Base-by-base conservation (phyloP, 768 basidiomycete species). In the Amanita subjunquillea region DNA sequence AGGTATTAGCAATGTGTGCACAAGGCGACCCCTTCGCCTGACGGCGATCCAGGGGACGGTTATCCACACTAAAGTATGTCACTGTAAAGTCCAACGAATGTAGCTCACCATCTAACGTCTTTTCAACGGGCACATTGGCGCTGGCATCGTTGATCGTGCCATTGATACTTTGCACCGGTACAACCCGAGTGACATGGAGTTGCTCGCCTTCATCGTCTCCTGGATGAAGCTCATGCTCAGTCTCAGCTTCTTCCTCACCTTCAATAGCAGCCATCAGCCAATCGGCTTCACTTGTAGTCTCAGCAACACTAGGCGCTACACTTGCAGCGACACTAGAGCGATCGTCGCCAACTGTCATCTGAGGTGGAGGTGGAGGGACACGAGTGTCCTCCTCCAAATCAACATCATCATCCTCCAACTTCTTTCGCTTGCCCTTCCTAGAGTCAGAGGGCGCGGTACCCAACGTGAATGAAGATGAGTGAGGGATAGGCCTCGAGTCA, bases 211-310 rank as follows among this genome's bases (percentile, higher is more conserved):
- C 80, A 51, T 70, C 71, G 47, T 72, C 74, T 55, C 66, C 65
- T 56, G 58, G 63, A 54, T 73, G 72, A 62, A 70, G 67, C 55
- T 70, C 68, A 53, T 59, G 61, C n/a, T 63, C 70, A n/a, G 67
- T 62, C 51, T 71, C 73, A n/a, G 63, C 75, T 54, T 80, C 83
- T 53, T 71, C 81, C 60, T 82, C 83, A 59, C 78, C 83, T 63
- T 83, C 84, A 59, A 90, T 91, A 48, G 88, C 87, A 63, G 87
- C 88, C 88, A 91, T 90, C 40, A 90, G 73, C 88, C 88, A 91
- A 67, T 91, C 88, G 50, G 74, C 83, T 65, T 91, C 88, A 66
- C 85, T 87, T 32, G 79, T 75, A 47, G 85, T 83, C 58, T 86
- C 85, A 47, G 86, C 79, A 51, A 75, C 78, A 60, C 85, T 89